phyloP scores from a whole-genome alignment of 352 stramenopile genomes.

The Phytopythium mirpurense region DNA sequence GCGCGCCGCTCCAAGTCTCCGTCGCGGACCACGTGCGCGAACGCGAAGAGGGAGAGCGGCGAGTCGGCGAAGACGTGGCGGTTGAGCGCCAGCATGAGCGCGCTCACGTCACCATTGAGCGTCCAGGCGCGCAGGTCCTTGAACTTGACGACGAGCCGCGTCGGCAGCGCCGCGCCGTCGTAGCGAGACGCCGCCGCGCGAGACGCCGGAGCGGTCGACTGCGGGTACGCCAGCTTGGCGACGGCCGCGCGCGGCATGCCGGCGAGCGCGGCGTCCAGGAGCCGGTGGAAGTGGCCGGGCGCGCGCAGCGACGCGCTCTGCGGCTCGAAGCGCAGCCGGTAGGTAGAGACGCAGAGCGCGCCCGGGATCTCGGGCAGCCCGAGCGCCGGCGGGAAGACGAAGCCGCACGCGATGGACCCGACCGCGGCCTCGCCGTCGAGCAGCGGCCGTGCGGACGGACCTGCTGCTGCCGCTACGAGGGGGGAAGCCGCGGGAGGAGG shows the following conservation, averaged over 20 bases:
- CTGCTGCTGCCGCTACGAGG: background rate
- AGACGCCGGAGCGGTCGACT: conserved; percentile 21
- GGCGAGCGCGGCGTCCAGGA: conserved; percentile 54
- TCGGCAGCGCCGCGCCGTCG: conserved; percentile 27
- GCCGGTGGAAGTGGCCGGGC: conserved; percentile 38
- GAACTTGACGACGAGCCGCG: conserved; percentile 73
- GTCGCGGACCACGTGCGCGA: conserved; percentile 23
- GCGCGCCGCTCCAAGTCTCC: conserved; percentile 25
- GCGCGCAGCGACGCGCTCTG: conserved; percentile 32
- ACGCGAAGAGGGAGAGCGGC: conserved; percentile 65
- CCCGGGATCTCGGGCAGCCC: conserved; percentile 44
- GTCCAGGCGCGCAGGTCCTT: conserved; percentile 74
- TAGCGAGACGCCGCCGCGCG: conserved; percentile 13
- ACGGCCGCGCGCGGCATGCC: conserved; percentile 62
- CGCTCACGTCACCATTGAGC: conserved; percentile 49
- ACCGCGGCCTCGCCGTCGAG: conserved; percentile 42
- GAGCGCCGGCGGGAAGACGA: conserved; percentile 47
- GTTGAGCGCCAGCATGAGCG: conserved; percentile 67
- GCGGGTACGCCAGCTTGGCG: conserved; percentile 67
- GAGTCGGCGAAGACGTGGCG: conserved; percentile 71
- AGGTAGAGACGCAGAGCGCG: conserved; percentile 60
- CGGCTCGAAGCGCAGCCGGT: conserved; percentile 68
- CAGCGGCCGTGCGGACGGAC: background rate
- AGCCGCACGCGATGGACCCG: conserved; percentile 35
- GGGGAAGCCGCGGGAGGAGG: background rate